Percentiles rank a stretch among this genome's conserved stretches.
These are phyloP conservation scores for Phytopythium vexans DNA, from an alignment of 352 stramenopile genomes.

Conservation along the genomic window DNA sequence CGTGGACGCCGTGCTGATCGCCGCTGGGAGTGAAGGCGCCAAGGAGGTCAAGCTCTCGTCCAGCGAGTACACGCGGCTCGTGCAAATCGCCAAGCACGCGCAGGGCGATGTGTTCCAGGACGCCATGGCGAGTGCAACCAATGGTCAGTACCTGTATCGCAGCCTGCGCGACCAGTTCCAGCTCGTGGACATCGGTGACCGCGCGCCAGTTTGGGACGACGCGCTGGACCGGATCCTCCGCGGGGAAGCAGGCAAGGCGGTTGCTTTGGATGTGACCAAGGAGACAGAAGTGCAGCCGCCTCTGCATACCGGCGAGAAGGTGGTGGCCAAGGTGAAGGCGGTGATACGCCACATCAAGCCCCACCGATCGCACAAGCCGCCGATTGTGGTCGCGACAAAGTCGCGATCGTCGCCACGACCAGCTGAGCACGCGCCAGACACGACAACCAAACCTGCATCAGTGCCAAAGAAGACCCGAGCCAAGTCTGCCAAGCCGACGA, in stretches of 20 bases:
- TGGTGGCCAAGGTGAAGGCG: background rate
- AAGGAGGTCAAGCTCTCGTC: slow-evolving; percentile 13
- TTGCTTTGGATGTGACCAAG: background rate
- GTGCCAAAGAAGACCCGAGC: no score
- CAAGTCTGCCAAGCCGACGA: no score
- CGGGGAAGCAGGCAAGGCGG: no score
- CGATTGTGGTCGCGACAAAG: no score
- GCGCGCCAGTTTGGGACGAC: slow-evolving; percentile 21
- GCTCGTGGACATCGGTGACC: slow-evolving; percentile 22
- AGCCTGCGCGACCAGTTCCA: slow-evolving; percentile 31
- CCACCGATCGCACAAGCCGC: no score
- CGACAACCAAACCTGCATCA: no score
- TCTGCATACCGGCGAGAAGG: no score
- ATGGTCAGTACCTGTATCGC: slow-evolving; percentile 32
- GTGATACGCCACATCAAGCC: no score
- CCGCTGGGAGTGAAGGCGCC: slow-evolving; percentile 8
- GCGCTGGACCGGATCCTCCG: no score
- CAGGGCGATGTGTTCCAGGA: slow-evolving; percentile 35
- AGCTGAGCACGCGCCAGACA: no score
- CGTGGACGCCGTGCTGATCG: slow-evolving; percentile 36
- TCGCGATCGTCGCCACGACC: no score
- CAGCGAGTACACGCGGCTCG: slow-evolving; percentile 31
- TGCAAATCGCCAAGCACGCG: slow-evolving; percentile 40
- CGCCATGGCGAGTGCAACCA: slow-evolving; percentile 28
- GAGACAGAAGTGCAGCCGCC: background rate